Conservation (phyloP, 179 eudicot species). For the Monotropa hypopitys region DNA sequence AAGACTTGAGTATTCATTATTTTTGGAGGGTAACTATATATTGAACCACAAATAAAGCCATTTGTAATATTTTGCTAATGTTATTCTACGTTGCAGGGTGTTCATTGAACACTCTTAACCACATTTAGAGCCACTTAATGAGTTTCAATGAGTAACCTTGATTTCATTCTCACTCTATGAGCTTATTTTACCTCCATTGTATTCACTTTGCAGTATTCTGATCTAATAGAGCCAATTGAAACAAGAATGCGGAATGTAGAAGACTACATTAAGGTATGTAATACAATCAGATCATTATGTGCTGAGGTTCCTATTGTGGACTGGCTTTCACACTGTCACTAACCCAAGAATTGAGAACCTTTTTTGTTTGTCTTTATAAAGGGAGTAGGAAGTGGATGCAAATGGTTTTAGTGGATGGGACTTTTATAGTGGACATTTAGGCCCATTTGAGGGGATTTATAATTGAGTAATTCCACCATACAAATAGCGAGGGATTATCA, state of each 20-base stretch:
- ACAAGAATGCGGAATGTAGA: constrained; percentile 53
- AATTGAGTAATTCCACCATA: not conserved
- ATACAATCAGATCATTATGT: not conserved
- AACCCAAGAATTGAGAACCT: not conserved
- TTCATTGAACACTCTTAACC: no score
- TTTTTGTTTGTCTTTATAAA: not conserved
- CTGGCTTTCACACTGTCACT: not conserved
- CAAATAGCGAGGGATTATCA: not conserved
- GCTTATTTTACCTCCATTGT: not conserved
- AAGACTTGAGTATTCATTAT: no score
- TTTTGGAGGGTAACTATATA: no score
- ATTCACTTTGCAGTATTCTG: constrained; percentile 43
- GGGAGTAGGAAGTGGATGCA: not conserved
- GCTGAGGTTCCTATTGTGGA: not conserved
- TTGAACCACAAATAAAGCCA: no score
- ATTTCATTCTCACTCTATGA: not conserved
- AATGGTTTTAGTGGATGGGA: not conserved
- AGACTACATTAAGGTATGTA: constrained; percentile 65
- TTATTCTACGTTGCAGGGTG: no score
- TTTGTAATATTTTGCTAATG: no score
- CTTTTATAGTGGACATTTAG: not conserved
- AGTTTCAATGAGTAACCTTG: not conserved
- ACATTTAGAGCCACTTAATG: not conserved
- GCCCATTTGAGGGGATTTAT: not conserved
- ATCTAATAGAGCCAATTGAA: constrained; percentile 69